Percentiles rank a stretch among this genome's conserved stretches.
These are phyloP conservation scores for Elongisporangium prolatum DNA, from an alignment of 352 stramenopile genomes.

Conservation along the genomic window DNA sequence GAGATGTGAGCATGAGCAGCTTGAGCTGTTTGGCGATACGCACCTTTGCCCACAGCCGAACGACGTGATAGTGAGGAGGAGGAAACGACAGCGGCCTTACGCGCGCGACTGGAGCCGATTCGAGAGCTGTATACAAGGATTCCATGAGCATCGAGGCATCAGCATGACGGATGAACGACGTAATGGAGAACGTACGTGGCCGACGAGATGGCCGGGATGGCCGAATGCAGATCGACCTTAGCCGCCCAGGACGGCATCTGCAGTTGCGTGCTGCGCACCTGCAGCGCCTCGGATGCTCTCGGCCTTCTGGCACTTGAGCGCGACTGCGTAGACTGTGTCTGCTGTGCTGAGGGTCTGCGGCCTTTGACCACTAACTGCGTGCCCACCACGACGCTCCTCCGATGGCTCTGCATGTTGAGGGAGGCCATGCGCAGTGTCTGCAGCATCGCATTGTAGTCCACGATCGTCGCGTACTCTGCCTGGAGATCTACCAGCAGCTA, in stretches of 20 bases:
- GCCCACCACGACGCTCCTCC: slow-evolving; percentile 10
- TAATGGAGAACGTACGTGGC: slow-evolving; percentile 6
- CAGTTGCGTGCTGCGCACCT: neutral
- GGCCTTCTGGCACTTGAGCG: neutral
- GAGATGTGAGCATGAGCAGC: neutral
- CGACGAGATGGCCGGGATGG: slow-evolving; percentile 7
- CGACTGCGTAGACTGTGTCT: slow-evolving; percentile 3
- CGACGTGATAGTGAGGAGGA: slow-evolving; percentile 3
- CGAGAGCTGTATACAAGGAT: slow-evolving; percentile 9
- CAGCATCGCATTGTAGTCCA: slow-evolving; percentile 43
- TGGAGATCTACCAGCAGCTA: slow-evolving; percentile 45
- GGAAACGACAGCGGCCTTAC: neutral
- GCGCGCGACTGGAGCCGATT: slow-evolving; percentile 8
- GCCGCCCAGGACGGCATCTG: slow-evolving; percentile 13
- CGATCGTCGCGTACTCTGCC: slow-evolving; percentile 36
- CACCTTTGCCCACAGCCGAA: slow-evolving; percentile 10
- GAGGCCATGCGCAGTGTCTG: slow-evolving; percentile 23
- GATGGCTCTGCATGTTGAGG: slow-evolving; percentile 19
- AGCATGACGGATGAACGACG: neutral
- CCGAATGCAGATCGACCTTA: slow-evolving; percentile 8
- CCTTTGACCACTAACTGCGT: slow-evolving; percentile 2
- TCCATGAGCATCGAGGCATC: neutral
- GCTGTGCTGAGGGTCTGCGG: slow-evolving; percentile 3
- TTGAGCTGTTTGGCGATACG: neutral
- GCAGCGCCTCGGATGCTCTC: neutral